Base-by-base conservation (phyloP, 2,329 filamentous ascomycete species). In the Nothomitra cinnamomea region DNA sequence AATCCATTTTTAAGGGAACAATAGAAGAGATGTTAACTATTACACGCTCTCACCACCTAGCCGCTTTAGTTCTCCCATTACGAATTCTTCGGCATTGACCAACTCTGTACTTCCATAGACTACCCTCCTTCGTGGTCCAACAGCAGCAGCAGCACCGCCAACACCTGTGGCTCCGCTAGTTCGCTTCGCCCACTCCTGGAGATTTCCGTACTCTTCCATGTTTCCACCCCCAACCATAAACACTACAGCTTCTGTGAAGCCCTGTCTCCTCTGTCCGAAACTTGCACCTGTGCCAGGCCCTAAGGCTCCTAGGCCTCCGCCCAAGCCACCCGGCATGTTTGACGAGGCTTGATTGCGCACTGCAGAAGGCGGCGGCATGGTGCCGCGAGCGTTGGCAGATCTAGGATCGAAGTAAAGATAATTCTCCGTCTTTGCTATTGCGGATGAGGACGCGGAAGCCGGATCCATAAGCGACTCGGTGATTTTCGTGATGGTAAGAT, bases 381-480 rank as follows among this genome's bases (percentile, higher is more conserved):
- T 94, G 22, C 92, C 92, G 47, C 92, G 79, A 0, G 92, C 92
- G 63, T 95, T 95, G 28, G 90, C 86, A 58, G 85, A 94, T 52
- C 90, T 80, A 0, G 92, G 92, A 64, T 98, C 94, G 65, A 95
- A 98, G 73, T 95, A 98, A 28, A 96, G 79, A 63, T 95, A 98
- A 61, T 86, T 83, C 65, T 98, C 92, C 1, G 92, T 96, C 72
- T 95, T 96, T 56, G 87, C 85, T 59, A 98, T 92, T 24, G 92
- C 92, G 24, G 85, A 90, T 4, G 87, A 90, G 2, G 87, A 87
- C 2, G 92, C 90, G 10, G 87, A 80, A 47, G 87, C 78, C 0
- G 92, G 92, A 63, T 98, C 92, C 90, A 98, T 98, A 62, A 98
- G 83, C 1, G 87, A 94, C 67, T 98, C 92, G 41, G 92, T 90